phyloP scores from a whole-genome alignment of 2,329 filamentous ascomycete species.

The Neopestalotiopsis sp. region DNA sequence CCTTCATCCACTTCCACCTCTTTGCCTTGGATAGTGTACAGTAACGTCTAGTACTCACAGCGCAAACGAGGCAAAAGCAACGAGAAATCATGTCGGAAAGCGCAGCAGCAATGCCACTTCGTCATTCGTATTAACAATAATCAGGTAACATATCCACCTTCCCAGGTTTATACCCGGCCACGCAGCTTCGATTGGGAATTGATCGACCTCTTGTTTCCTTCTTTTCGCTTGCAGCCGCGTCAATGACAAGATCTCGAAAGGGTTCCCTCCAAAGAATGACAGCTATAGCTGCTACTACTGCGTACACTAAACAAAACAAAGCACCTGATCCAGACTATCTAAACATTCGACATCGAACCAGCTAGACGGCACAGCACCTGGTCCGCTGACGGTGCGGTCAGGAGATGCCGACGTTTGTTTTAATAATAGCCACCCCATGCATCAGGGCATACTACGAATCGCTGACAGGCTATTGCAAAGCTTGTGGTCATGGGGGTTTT shows the following conservation, averaged over 20 bases:
- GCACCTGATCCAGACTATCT: constrained; percentile 5
- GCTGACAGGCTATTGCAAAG: not conserved
- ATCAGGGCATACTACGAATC: not conserved
- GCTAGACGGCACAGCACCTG: constrained; percentile 1
- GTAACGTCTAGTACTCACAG: not conserved
- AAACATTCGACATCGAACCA: constrained; percentile 15
- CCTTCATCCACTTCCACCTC: not conserved
- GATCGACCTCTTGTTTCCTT: not conserved
- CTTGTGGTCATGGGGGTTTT: not conserved
- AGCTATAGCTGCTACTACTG: not conserved
- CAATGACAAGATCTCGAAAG: not conserved
- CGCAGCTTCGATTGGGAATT: not conserved
- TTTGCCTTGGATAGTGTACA: not conserved
- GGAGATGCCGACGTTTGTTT: not conserved
- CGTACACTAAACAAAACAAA: not conserved
- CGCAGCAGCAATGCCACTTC: not conserved
- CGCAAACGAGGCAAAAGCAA: not conserved
- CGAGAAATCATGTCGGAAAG: not conserved
- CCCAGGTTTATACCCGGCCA: not conserved
- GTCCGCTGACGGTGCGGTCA: not conserved
- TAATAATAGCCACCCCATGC: not conserved
- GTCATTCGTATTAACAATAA: not conserved
- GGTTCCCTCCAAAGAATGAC: not conserved
- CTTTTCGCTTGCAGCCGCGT: not conserved
- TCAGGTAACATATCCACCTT: not conserved